phyloP scores from a whole-genome alignment of 169 alveolate species.

The Eimeria brunetti region DNA sequence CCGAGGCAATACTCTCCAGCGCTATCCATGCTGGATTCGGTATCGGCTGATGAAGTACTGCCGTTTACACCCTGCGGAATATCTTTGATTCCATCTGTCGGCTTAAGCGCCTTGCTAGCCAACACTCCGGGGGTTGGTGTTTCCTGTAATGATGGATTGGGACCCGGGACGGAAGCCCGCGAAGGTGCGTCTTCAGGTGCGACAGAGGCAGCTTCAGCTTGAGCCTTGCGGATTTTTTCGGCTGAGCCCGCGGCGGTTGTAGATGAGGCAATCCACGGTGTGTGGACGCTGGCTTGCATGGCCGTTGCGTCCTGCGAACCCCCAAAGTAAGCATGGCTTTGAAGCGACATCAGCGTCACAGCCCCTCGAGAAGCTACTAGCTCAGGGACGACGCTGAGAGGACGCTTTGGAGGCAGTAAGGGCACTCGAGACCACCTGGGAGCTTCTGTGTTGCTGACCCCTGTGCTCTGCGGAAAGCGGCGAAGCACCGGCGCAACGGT shows the following conservation, averaged over 20 bases:
- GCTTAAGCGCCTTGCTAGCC: neutral
- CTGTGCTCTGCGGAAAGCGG: neutral
- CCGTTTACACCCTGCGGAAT: neutral
- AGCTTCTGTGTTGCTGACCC: neutral
- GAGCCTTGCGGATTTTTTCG: neutral
- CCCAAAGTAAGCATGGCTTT: neutral
- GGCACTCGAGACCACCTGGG: neutral
- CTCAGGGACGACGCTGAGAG: too few relatives aligned
- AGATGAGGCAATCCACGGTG: neutral
- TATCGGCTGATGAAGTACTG: neutral
- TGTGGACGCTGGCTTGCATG: neutral
- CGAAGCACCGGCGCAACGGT: neutral
- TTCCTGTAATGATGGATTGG: neutral
- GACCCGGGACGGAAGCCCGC: neutral
- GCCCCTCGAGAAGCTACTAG: neutral
- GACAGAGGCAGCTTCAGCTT: neutral
- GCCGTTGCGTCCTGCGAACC: constrained; percentile 11
- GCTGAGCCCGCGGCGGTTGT: neutral
- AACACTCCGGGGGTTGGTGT: neutral
- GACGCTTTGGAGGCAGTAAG: neutral
- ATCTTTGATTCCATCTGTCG: neutral
- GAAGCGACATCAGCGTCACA: neutral
- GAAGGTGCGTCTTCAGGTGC: neutral
- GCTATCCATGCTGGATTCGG: neutral
- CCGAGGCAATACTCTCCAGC: neutral